A percentile compares a stretch with the other conserved stretches of the same genome.
Evolutionary conservation across 805 yeast species (phyloP).

Genomic region (Starmerella bombi): DNA sequence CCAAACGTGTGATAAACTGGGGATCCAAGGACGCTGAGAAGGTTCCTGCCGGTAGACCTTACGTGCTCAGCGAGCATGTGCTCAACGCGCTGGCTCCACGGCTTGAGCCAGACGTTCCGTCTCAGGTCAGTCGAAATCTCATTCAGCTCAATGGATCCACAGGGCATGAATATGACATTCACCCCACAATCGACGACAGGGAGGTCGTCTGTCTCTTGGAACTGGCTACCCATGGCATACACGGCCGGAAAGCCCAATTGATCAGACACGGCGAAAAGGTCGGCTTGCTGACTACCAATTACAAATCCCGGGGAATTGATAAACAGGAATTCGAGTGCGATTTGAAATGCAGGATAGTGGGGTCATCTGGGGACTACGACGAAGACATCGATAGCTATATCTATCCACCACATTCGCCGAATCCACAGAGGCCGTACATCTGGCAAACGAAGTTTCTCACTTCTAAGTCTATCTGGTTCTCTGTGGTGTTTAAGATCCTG

Average conservation of each 20-base stretch:
- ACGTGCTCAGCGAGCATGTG: slow-evolving; percentile 44
- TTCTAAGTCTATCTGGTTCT: slow-evolving; percentile 42
- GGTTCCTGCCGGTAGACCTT: slow-evolving; percentile 36
- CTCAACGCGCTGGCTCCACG: slow-evolving; percentile 29
- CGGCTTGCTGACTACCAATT: slow-evolving; percentile 24
- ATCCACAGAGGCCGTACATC: slow-evolving; percentile 8
- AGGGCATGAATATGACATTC: slow-evolving; percentile 29
- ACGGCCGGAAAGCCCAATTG: neutral
- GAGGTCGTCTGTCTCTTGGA: slow-evolving; percentile 52
- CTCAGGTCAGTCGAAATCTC: slow-evolving; percentile 37
- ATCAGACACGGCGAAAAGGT: slow-evolving; percentile 12
- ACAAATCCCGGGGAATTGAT: slow-evolving; percentile 65
- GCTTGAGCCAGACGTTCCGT: slow-evolving; percentile 32
- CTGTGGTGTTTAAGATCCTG: slow-evolving; percentile 37
- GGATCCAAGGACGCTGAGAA: slow-evolving; percentile 25
- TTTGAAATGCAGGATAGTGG: neutral
- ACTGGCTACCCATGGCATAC: slow-evolving; percentile 20
- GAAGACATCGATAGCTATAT: neutral
- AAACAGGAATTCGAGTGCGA: slow-evolving; percentile 16
- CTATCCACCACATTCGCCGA: slow-evolving; percentile 1
- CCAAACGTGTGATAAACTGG: slow-evolving; percentile 32
- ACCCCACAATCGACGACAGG: slow-evolving; percentile 44
- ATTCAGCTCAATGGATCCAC: slow-evolving; percentile 32
- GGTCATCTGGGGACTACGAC: neutral
- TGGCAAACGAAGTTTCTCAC: slow-evolving; percentile 33